Conservation (phyloP, 768 basidiomycete species). For the Rhodotorula toruloides region DNA sequence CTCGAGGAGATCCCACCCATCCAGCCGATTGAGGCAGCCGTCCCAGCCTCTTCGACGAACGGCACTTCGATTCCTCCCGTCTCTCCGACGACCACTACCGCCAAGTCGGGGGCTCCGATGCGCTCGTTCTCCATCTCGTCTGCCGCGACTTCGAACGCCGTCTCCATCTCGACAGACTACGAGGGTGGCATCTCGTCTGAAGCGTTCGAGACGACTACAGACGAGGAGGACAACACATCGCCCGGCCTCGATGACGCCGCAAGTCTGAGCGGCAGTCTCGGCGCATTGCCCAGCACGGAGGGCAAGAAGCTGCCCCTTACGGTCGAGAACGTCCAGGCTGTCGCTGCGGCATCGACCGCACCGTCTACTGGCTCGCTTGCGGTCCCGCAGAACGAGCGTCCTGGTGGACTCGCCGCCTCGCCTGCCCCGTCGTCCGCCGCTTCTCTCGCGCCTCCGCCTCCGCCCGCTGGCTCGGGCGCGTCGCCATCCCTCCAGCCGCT, state of each 20-base stretch:
- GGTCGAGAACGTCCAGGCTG: not conserved
- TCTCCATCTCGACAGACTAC: not conserved
- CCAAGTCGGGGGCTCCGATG: not conserved
- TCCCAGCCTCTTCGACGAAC: not conserved
- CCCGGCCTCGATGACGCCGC: constrained; percentile 9
- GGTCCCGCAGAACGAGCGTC: not conserved
- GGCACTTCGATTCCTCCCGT: not conserved
- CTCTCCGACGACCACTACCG: not conserved
- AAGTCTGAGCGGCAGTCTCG: constrained; percentile 15
- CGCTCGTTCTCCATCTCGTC: constrained; percentile 21
- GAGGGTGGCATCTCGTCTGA: constrained; percentile 20
- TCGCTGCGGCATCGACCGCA: not conserved
- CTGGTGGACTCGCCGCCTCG: not conserved
- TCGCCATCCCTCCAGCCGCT: not conserved
- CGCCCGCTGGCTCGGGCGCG: not conserved
- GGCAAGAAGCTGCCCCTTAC: constrained; percentile 4
- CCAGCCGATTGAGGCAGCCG: not conserved
- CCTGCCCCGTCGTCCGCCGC: not conserved
- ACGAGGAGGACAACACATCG: constrained; percentile 26
- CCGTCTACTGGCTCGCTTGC: not conserved
- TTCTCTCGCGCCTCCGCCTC: not conserved
- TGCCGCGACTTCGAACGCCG: not conserved
- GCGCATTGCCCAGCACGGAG: not conserved
- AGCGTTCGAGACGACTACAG: constrained; percentile 28
- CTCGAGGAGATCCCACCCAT: constrained; percentile 1